Evolutionary conservation across 345 rosid genomes (phyloP).

Genomic region (Corchorus olitorius): DNA sequence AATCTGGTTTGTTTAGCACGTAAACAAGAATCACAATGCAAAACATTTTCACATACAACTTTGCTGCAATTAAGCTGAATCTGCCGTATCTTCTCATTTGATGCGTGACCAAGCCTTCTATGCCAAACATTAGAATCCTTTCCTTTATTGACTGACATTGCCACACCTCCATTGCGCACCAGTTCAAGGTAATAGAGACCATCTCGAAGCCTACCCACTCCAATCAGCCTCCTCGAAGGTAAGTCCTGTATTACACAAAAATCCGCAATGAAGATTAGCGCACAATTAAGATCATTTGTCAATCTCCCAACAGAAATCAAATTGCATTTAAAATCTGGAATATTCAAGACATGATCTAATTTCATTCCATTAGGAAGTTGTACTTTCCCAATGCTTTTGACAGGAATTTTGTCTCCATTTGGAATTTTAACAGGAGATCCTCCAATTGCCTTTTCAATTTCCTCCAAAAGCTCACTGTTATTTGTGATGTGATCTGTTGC

Average conservation of each 20-base stretch:
- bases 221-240: neutral
- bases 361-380: neutral
- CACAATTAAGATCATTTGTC: too few relatives aligned
- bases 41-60: too few relatives aligned
- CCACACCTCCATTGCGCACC: too few relatives aligned
- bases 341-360: neutral
- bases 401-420: neutral
- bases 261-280: too few relatives aligned
- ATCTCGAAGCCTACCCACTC: neutral
- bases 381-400: neutral
- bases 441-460: neutral
- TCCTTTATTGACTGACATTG: neutral
- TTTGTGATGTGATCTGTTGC: neutral
- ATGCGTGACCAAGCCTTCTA: neutral
- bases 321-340: neutral
- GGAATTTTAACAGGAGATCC: neutral
- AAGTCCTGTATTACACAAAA: neutral
- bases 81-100: neutral
- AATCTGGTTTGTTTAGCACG: too few relatives aligned
- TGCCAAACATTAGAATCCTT: neutral
- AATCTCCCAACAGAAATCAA: neutral
- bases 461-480: neutral
- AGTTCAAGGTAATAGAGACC: too few relatives aligned
- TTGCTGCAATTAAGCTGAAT: neutral
- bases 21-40: neutral